Evolutionary conservation across 108 stramenopile genomes (phyloP), one percentile per base, ranked within the genome.

Genomic region (Skeletonema tropicum): DNA sequence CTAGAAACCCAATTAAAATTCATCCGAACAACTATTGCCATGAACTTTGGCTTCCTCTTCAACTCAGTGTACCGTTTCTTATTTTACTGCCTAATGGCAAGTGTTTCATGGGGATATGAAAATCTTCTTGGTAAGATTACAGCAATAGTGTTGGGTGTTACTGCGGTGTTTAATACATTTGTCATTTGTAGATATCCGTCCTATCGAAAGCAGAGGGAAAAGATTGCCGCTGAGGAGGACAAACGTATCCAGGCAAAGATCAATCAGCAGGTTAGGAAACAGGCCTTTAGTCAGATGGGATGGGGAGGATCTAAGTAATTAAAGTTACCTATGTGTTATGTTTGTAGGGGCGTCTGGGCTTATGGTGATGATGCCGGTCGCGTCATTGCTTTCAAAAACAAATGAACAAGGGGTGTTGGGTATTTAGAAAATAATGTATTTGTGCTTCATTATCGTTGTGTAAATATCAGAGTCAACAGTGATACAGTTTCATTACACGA

Each of bases 41-140:
- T 93, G 52, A 95, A 95, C 74, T 95, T 95, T 74, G 94, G 94
- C 10, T 95, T 95, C 66, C 80, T 95, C 58, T 95, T 95, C 82
- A 76, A 87, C 76, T 84, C 90, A 4, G 62, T 88, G 12, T 92
- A 89, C 83, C 80, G 94, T 25, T 92, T 95, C 63, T 23, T 92
- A 14, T 95, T 92, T 71, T 95, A 95, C 74, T 61, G 87, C 57
- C 76, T 95, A 3, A 64, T 95, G 82, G 93, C 84, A 12, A 85
- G 78, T 25, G 85, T 93, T 11, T 75, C 71, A 42, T 95, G 84
- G 86, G 68, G 82, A 6, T 95, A 82, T 66, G 6, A 8, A 0
- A 10, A 0, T 21, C 52, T 23, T n/a, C 76, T 86, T 62, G 94
- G 94, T 31, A 70, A 60, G 26, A 80, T 89, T 30, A 78, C 91